These are phyloP conservation scores for Venturia carpophila DNA, from an alignment of 2,329 filamentous ascomycete species.

Conservation along the genomic window DNA sequence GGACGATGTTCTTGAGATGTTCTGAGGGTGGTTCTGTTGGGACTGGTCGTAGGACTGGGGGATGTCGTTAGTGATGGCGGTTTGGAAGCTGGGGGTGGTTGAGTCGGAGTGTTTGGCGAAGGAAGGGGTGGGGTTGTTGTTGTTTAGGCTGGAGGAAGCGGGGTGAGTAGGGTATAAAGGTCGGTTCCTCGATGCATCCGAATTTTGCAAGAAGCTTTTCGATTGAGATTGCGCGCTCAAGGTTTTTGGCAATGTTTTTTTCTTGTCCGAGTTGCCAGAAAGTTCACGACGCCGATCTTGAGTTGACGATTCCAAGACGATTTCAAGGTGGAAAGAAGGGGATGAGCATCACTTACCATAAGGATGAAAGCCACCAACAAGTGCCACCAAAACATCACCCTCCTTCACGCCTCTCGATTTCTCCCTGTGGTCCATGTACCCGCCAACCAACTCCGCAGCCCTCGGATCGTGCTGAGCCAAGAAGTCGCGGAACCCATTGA, in stretches of 20 bases:
- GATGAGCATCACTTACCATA: background rate
- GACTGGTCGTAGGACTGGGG: background rate
- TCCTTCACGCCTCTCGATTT: conserved; percentile 4
- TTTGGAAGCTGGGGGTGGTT: background rate
- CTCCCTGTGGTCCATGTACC: background rate
- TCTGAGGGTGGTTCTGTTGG: background rate
- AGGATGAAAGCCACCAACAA: conserved; percentile 13
- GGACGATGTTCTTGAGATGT: no score
- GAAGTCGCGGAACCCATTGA: background rate
- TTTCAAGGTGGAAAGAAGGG: background rate
- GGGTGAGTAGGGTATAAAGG: no score
- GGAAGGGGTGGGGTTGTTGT: no score
- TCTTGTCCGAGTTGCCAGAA: background rate
- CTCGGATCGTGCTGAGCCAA: background rate
- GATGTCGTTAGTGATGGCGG: background rate
- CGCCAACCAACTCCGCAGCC: background rate
- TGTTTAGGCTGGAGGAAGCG: no score
- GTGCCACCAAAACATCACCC: conserved; percentile 8
- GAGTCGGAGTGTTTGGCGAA: no score
- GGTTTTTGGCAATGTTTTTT: background rate
- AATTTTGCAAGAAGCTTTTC: no score
- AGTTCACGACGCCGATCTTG: background rate
- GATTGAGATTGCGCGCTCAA: background rate
- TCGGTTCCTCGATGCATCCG: no score
- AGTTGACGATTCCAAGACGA: background rate